phyloP scores from a whole-genome alignment of 768 basidiomycete genomes.

The Suillus luteus region DNA sequence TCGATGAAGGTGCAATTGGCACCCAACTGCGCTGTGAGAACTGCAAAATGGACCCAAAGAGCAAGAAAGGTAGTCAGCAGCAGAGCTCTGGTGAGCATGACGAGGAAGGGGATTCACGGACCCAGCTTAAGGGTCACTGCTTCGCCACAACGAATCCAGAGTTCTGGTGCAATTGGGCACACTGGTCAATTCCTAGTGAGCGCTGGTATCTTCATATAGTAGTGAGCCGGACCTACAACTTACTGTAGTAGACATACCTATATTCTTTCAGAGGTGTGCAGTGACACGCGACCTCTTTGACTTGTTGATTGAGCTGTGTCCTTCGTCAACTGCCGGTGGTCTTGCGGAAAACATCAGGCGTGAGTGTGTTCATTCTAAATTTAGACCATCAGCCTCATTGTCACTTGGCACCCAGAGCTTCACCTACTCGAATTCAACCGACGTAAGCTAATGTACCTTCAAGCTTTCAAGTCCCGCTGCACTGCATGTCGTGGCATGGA shows the following conservation, averaged over 20 bases:
- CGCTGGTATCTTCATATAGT: not conserved
- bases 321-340: constrained; percentile 19
- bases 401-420: constrained; percentile 17
- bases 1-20: constrained; percentile 7
- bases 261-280: constrained; percentile 22
- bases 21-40: not conserved
- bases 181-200: constrained; percentile 25
- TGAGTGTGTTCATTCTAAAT: constrained; percentile 10
- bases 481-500: not conserved
- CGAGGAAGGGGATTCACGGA: not conserved
- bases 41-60: not conserved
- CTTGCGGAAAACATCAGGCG: constrained; percentile 26
- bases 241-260: constrained; percentile 19
- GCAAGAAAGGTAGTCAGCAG: not conserved
- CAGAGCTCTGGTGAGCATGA: too few relatives aligned
- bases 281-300: constrained; percentile 27
- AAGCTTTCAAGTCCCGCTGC: constrained; percentile 2
- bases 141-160: constrained; percentile 16
- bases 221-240: not conserved
- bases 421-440: constrained; percentile 25
- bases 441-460: constrained; percentile 18
- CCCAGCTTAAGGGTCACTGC: constrained; percentile 9
- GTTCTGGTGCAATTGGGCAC: constrained; percentile 25
- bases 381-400: not conserved
- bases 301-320: constrained; percentile 26